Conservation (phyloP, 2,329 filamentous ascomycete genomes). For the Neoarthrinium moseri region DNA sequence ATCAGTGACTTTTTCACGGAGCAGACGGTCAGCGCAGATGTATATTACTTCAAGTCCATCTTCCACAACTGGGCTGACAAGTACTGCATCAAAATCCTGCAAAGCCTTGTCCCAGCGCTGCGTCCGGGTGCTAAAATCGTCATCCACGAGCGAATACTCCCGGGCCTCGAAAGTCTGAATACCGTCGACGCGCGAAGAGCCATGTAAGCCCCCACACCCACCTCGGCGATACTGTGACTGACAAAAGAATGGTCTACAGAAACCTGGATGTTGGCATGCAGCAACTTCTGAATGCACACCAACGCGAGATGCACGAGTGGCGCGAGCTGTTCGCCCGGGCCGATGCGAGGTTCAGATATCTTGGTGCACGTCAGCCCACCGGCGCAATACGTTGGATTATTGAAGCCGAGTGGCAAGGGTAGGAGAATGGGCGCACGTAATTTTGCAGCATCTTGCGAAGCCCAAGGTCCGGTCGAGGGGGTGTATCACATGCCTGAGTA, state of each 20-base stretch:
- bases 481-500: no score
- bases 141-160: slow-evolving; percentile 16
- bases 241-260: neutral
- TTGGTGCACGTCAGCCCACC: slow-evolving; percentile 15
- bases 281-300: slow-evolving; percentile 19
- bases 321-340: slow-evolving; percentile 17
- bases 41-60: slow-evolving; percentile 47
- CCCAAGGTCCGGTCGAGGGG: no score
- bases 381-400: slow-evolving; percentile 21
- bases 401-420: slow-evolving; percentile 21
- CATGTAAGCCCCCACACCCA: slow-evolving; percentile 16
- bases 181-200: slow-evolving; percentile 17
- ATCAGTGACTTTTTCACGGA: slow-evolving; percentile 24
- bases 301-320: slow-evolving; percentile 21
- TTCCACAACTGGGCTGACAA: slow-evolving; percentile 50
- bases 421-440: no score
- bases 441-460: no score
- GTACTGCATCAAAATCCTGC: slow-evolving; percentile 31
- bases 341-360: slow-evolving; percentile 16
- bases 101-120: neutral
- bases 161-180: slow-evolving; percentile 11
- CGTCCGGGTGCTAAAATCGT: slow-evolving; percentile 6
- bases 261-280: slow-evolving; percentile 21
- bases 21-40: slow-evolving; percentile 27
- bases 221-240: no score